These are phyloP conservation scores for Leccinum uliginosum DNA, from an alignment of 768 basidiomycete species.

Conservation along the genomic window DNA sequence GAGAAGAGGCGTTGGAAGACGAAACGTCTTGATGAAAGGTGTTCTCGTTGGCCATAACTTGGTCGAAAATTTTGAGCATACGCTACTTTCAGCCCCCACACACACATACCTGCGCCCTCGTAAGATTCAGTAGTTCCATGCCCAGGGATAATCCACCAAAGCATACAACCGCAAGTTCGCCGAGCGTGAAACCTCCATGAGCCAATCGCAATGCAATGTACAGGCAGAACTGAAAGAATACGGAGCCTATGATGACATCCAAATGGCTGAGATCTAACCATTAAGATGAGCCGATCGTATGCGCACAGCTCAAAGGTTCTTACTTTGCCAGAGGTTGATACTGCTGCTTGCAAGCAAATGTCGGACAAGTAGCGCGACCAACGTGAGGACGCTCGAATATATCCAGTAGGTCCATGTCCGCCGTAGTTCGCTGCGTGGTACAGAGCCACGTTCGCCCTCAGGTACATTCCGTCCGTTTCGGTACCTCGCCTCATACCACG, in stretches of 20 bases:
- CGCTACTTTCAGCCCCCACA: background rate
- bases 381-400: constrained; percentile 55
- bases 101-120: constrained; percentile 66
- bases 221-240: constrained; percentile 89
- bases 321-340: constrained; percentile 69
- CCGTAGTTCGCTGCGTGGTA: constrained; percentile 66
- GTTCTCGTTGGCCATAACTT: constrained; percentile 80
- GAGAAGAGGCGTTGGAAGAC: constrained; percentile 87
- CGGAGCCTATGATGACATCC: constrained; percentile 65
- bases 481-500: constrained; percentile 62
- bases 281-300: constrained; percentile 1
- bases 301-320: constrained; percentile 23
- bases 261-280: constrained; percentile 68
- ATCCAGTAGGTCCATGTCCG: constrained; percentile 60
- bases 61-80: constrained; percentile 3
- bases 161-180: constrained; percentile 85
- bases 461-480: constrained; percentile 37
- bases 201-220: constrained; percentile 88
- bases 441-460: constrained; percentile 71
- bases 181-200: constrained; percentile 92
- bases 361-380: constrained; percentile 47
- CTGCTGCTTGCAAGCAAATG: constrained; percentile 38
- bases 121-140: constrained; percentile 84
- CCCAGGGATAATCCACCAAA: constrained; percentile 84
- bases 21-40: constrained; percentile 85